Conservation (phyloP, 2,329 filamentous ascomycete species). For the Aspergillus transmontanensis region DNA sequence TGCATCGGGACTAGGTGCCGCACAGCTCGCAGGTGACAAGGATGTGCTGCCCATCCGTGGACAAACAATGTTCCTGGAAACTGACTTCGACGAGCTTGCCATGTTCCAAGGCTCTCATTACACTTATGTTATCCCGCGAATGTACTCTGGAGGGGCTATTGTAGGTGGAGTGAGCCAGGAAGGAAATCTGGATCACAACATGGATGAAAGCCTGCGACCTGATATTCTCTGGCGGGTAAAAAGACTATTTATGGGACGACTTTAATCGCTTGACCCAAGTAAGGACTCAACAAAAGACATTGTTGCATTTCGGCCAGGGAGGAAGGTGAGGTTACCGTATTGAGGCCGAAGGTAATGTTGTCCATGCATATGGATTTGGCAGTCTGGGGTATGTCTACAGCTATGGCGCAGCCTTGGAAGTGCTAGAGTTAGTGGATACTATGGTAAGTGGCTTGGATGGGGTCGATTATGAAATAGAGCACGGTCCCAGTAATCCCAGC, state of each 20-base stretch:
- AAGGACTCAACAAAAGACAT: conserved; percentile 16
- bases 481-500: too few relatives aligned
- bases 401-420: conserved; percentile 10
- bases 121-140: too few relatives aligned
- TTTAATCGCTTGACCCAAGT: conserved; percentile 19
- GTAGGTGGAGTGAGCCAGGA: too few relatives aligned
- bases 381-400: conserved; percentile 18
- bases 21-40: conserved; percentile 24
- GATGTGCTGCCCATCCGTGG: conserved; percentile 34
- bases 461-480: too few relatives aligned
- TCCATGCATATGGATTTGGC: conserved; percentile 25
- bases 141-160: too few relatives aligned
- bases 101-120: conserved; percentile 21
- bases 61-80: conserved; percentile 23
- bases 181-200: too few relatives aligned
- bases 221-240: too few relatives aligned
- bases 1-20: conserved; percentile 22
- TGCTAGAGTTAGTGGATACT: not conserved
- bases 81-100: conserved; percentile 9
- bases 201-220: too few relatives aligned
- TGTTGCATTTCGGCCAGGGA: conserved; percentile 21
- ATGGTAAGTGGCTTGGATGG: too few relatives aligned
- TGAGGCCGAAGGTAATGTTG: conserved; percentile 16
- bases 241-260: conserved; percentile 16
- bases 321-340: conserved; percentile 24